Percentiles rank a stretch among this genome's conserved stretches.
Evolutionary conservation across 2,329 filamentous ascomycete species (phyloP).

Genomic region (Didymosphaeria variabile): DNA sequence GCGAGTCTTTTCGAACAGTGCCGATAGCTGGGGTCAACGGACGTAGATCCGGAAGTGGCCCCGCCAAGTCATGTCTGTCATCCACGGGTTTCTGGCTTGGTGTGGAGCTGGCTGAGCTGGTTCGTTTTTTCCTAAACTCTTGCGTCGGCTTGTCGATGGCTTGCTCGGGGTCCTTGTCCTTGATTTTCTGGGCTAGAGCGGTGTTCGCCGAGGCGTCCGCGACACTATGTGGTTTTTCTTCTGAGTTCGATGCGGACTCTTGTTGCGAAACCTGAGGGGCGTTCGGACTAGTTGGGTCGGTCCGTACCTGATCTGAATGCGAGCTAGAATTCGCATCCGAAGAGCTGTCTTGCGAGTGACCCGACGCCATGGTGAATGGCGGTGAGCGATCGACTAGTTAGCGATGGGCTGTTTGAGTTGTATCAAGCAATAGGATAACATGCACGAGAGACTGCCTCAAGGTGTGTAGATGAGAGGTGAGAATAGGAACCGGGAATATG

Average conservation of each 20-base stretch:
- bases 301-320: background rate
- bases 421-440: background rate
- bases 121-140: background rate
- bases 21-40: background rate
- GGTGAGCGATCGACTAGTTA: background rate
- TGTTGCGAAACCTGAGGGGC: background rate
- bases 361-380: background rate
- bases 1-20: background rate
- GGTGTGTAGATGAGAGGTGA: background rate
- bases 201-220: background rate
- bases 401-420: background rate
- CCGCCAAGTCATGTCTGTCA: background rate
- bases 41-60: background rate
- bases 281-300: background rate
- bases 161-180: background rate
- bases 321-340: background rate
- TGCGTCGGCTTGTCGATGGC: constrained; percentile 8
- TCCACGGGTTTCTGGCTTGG: background rate
- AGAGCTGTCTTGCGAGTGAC: background rate
- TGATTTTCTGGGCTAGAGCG: background rate
- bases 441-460: background rate
- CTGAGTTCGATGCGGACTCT: background rate
- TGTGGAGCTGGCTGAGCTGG: background rate
- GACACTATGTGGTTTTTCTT: background rate
- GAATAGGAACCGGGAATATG: background rate